Base-by-base conservation (phyloP, 1,139 yeast species). In the Wickerhamomyces sp. region DNA sequence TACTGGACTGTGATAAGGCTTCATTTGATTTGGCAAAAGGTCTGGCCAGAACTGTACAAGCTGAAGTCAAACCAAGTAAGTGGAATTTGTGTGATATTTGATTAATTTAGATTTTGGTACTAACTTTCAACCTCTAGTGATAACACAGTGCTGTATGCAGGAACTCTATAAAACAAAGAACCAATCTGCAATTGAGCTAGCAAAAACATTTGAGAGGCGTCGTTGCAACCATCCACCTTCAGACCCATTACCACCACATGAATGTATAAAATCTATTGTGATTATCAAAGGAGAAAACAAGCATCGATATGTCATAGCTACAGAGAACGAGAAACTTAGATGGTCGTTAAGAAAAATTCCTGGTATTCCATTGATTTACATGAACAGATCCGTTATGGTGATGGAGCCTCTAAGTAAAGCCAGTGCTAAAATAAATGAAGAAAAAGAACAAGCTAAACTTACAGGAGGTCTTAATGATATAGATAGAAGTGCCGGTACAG, bases 111-210 rank as follows among this genome's bases (percentile, higher is more conserved):
- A 12, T 12, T 6, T 12, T 2, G 4, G 9, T 27, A 20, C 20
- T 33, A 21, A 33, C 29, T 8, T 3, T 78, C 6, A 9, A 6
- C 16, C 10, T 5, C 9, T 30, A 35, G 30, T 92, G 95, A 85
- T 94, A 39, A 88, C 98, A 2, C 98, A 92, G 63, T 94, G 98
- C 58, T 86, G 96, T 54, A 87, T 94, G 72, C 88, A 88, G 58
- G 83, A 86, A 20, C 67, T 92, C 28, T 94, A 92, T 59, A 72
- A 73, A 36, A 70, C 84, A 10, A 75, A 78, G 21, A 76, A 87
- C 54, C 88, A 85, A 54, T 66, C 63, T 4, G 95, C 95, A 3
- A 87, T 92, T 40, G 83, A 74, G 26, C 56, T 82, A 28, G 97
- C 95, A 9, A 92, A 89, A 60, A 59, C 68, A 17, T 86, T 83